Evolutionary conservation across 2,329 filamentous ascomycete genomes (phyloP), one percentile per base, ranked within the genome.

Genomic region (Scortechinia acanthostroma): DNA sequence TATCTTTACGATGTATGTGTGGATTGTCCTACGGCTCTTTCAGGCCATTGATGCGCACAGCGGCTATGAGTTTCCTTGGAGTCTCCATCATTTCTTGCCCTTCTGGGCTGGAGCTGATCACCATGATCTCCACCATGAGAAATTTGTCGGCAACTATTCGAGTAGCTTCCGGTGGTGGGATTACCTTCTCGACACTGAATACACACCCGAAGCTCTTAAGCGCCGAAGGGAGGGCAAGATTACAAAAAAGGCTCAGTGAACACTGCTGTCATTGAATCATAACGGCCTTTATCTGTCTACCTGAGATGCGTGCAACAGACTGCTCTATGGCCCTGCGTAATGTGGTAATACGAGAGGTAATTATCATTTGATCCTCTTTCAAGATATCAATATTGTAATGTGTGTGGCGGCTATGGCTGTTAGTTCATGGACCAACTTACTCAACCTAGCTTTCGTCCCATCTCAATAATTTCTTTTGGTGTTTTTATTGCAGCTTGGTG

Each of bases 101-200:
- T 85, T 88, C 71, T 88, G 84, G 84, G 83, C 84, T 25, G 84
- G 84, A 46, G 83, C 84, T 20, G 78, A 87, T 52, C 83, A 88
- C 60, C 84, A 88, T 61, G 84, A 88, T 55, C 71, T 80, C 16
- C 84, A 88, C 59, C 84, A 88, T 60, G 84, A 88, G 68, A 80
- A 81, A 53, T 88, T 88, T 62, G 78, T 88, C 50, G 84, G 84
- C 25, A 88, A 88, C 63, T 88, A 86, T 57, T 67, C 83, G 17
- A 86, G 80, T 65, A 86, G 80, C 63, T 88, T 88, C 70, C 72
- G 83, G 58, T 88, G 84, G 84, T 88, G 84, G 84, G 84, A 88
- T 60, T 84, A 77, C 51, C 46, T 77, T 20, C 67, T 88, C 48
- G 81, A 86, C 58, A 88, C 84, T 22, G 83, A 88, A 65, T 77